A percentile compares a stretch with the other conserved stretches of the same genome.
phyloP scores from a whole-genome alignment of 371 early-diverging fungal genomes.

The Mucor velutinosus region DNA sequence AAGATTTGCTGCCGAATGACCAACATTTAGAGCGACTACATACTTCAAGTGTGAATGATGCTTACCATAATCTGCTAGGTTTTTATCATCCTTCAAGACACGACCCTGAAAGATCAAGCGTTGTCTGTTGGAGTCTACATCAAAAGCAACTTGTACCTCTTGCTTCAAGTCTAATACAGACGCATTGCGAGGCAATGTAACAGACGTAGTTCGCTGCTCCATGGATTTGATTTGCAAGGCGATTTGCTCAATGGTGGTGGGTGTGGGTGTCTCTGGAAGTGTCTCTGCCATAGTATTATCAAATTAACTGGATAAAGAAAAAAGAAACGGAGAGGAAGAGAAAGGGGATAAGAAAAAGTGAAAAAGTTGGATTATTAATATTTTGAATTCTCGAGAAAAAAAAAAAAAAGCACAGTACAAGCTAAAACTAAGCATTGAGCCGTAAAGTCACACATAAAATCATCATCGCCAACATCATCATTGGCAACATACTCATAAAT shows the following conservation, averaged over 20 bases:
- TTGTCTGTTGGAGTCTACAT: slow-evolving; percentile 58
- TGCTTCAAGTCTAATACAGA: slow-evolving; percentile 61
- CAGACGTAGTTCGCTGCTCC: slow-evolving; percentile 57
- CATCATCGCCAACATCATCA: background rate
- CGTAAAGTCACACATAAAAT: background rate
- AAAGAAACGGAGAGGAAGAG: background rate
- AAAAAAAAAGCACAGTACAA: background rate
- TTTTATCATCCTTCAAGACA: slow-evolving; percentile 59
- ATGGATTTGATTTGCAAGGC: slow-evolving; percentile 58
- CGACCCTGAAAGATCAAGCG: slow-evolving; percentile 65
- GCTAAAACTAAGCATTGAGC: background rate
- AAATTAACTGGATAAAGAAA: background rate
- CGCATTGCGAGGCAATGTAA: slow-evolving; percentile 51
- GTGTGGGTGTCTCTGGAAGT: slow-evolving; percentile 12
- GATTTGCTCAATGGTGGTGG: slow-evolving; percentile 25
- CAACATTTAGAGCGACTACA: background rate
- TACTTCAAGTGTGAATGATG: background rate
- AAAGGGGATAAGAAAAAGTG: background rate
- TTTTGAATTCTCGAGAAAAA: background rate
- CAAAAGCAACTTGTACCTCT: slow-evolving; percentile 50
- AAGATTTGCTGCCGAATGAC: slow-evolving; percentile 40
- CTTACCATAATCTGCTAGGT: slow-evolving; percentile 59
- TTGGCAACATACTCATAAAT: background rate
- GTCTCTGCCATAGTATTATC: slow-evolving; percentile 6
- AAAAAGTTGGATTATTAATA: background rate